Base-by-base conservation (phyloP, 2,329 filamentous ascomycete species). In the Epichloe scottii region DNA sequence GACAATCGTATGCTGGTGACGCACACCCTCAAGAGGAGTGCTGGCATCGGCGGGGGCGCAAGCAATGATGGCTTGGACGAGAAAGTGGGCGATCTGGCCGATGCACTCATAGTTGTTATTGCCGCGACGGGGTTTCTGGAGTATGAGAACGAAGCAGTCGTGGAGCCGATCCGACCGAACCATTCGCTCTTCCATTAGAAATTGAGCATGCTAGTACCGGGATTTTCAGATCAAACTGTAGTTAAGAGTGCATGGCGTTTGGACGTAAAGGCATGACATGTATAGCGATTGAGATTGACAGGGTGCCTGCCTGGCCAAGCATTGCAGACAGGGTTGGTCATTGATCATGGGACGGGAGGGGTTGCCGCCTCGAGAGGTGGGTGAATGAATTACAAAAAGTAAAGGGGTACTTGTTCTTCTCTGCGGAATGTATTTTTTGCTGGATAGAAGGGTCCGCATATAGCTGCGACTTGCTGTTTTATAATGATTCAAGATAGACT, bases 1-100 rank as follows among this genome's bases (percentile, higher is more conserved):
- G 85, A 93, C 56, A 89, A 95, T 65, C 78, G 91, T 55, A 81
- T 84, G 65, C 81, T 90, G 51, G 87, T 97, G 60, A 81, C 93
- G 56, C 86, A 89, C 44, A 84, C 95, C 19, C 87, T 98, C 61
- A 98, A 98, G 72, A 78, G 89, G 57, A 87, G 87, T 59, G 87
- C 87, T 0, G 87, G 87, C 46, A 86, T 95, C 51, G 85, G 86
- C 39, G 68, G 64, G 5, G 66, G 66, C 2, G 66, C 61, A 46
- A 63, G 58, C 34, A 66, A 68, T 46, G 62, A 61, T 39, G 59
- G 56, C 6, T 71, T 81, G 37, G 81, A 81, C 49, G 73, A 82
- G 51, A 78, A 80, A 55, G 71, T 95, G 38, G 77, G 80, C 46
- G 88, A 91, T 58, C 68, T 97, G 57, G 87, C 90, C 5, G 89